Evolutionary conservation across 2,329 filamentous ascomycete species (phyloP).

Genomic region (Dactylellina leptospora): DNA sequence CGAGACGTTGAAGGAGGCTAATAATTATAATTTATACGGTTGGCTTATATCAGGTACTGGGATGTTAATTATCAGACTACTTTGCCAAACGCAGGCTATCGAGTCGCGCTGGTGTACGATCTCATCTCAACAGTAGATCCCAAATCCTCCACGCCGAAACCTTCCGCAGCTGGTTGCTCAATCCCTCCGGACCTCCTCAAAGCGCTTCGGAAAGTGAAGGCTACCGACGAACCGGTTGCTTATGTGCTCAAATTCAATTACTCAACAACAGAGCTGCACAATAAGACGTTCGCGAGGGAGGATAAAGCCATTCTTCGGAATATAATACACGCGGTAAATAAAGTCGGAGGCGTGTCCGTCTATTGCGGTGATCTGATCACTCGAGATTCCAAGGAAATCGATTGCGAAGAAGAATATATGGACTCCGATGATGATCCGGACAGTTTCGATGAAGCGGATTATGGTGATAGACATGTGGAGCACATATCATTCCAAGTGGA

Average conservation of each 20-base stretch:
- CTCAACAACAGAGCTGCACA: too few species aligned
- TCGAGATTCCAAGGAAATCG: neutral
- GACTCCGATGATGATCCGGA: neutral
- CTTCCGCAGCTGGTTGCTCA: neutral
- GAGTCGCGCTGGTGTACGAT: constrained; percentile 15
- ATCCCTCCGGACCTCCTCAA: neutral
- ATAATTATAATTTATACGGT: neutral
- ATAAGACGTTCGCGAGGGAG: neutral
- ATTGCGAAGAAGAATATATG: neutral
- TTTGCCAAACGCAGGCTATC: neutral
- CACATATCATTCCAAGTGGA: neutral
- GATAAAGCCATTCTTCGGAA: constrained; percentile 2
- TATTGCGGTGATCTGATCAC: constrained; percentile 10
- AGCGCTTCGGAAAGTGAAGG: constrained; percentile 8
- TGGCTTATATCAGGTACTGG: constrained; percentile 8
- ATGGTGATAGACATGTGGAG: neutral
- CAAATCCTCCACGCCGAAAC: neutral
- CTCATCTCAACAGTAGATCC: neutral
- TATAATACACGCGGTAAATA: constrained; percentile 6
- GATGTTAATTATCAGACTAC: neutral
- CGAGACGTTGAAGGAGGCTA: neutral
- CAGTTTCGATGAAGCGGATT: constrained; percentile 1
- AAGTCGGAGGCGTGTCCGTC: constrained; percentile 2
- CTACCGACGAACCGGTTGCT: neutral
- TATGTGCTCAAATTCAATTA: constrained; percentile 9